Percentiles rank a stretch among this genome's conserved stretches.
Evolutionary conservation across 805 yeast genomes (phyloP).

Genomic region (Candida silvicultrix): DNA sequence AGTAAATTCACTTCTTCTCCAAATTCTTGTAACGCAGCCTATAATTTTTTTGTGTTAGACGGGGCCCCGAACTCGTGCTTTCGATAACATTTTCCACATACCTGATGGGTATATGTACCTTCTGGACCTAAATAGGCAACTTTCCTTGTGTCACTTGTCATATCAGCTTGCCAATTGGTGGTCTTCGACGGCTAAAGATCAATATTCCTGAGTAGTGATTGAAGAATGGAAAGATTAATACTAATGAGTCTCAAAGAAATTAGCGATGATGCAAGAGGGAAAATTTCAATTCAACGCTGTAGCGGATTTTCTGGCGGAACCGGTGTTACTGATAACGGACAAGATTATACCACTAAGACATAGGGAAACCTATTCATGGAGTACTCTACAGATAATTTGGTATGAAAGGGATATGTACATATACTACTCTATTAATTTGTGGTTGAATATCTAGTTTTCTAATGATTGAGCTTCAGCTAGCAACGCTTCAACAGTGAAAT

Average conservation of each 20-base stretch:
- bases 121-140: constrained; percentile 83
- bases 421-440: no score
- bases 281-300: not conserved
- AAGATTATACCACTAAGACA: no score
- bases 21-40: constrained; percentile 58
- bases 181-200: no score
- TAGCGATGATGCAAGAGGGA: no score
- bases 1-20: constrained; percentile 19
- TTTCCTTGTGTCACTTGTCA: constrained; percentile 17
- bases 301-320: not conserved
- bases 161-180: no score
- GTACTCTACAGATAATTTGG: not conserved
- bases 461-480: constrained; percentile 69
- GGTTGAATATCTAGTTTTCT: constrained; percentile 32
- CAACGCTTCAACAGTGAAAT: constrained; percentile 63
- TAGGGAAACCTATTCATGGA: not conserved
- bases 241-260: no score
- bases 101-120: constrained; percentile 93
- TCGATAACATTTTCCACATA: constrained; percentile 5
- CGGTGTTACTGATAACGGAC: not conserved
- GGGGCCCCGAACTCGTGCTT: not conserved
- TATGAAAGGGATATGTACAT: not conserved
- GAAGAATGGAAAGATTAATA: no score
- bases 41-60: not conserved
- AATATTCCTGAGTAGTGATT: not conserved